These are phyloP conservation scores for Moricandia moricandioides DNA, from an alignment of 345 rosid species.

Conservation along the genomic window DNA sequence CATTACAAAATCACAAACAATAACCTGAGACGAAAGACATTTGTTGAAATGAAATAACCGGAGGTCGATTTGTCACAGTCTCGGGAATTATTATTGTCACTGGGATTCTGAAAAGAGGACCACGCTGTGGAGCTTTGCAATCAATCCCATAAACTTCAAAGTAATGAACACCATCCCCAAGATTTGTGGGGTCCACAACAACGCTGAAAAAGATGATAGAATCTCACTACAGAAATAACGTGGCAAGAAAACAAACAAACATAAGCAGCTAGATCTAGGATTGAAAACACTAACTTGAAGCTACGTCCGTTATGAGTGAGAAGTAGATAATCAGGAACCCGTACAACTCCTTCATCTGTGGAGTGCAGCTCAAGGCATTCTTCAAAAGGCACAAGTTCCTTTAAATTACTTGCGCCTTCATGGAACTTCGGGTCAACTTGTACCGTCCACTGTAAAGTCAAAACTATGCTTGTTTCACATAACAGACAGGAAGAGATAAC, in stretches of 20 bases:
- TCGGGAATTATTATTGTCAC: slow-evolving; percentile 79
- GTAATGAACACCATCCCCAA: slow-evolving; percentile 78
- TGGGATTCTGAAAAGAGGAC: slow-evolving; percentile 85
- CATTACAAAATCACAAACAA: slow-evolving; percentile 14
- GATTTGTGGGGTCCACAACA: slow-evolving; percentile 87
- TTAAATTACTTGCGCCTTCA: slow-evolving; percentile 84
- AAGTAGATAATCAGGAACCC: slow-evolving; percentile 81
- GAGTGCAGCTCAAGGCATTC: slow-evolving; percentile 82
- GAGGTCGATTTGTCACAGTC: slow-evolving; percentile 59
- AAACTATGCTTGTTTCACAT: slow-evolving; percentile 29
- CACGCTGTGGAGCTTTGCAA: slow-evolving; percentile 92
- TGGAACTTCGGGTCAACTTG: slow-evolving; percentile 90
- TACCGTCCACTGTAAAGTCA: slow-evolving; percentile 75
- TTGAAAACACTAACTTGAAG: slow-evolving; percentile 77
- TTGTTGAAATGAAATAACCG: slow-evolving; percentile 60
- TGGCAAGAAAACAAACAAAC: neutral
- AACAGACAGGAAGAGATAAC: slow-evolving; percentile 7
- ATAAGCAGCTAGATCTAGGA: slow-evolving; percentile 17
- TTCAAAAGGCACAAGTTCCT: slow-evolving; percentile 92
- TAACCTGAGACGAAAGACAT: slow-evolving; percentile 90
- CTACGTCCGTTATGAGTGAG: slow-evolving; percentile 85
- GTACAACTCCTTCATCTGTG: slow-evolving; percentile 62
- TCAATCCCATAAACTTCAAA: slow-evolving; percentile 90
- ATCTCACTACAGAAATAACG: slow-evolving; percentile 15
- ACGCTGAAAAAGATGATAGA: slow-evolving; percentile 55